These are phyloP conservation scores for Hortiboletus campestris DNA, from an alignment of 768 basidiomycete genomes.

Conservation along the genomic window DNA sequence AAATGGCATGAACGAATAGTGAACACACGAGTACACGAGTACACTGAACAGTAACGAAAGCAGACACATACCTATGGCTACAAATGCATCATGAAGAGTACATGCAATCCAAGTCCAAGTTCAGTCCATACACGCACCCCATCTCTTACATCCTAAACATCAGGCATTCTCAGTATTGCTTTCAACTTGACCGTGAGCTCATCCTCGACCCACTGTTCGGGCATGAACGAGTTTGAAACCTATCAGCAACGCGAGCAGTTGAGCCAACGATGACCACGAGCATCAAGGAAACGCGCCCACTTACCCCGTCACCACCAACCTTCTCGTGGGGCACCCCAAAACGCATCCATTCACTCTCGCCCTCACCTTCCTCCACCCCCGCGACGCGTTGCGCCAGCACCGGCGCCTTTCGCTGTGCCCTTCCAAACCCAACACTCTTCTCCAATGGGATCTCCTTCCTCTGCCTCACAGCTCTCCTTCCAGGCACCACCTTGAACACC, in stretches of 20 bases:
- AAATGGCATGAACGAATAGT: neutral
- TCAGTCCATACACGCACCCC: neutral
- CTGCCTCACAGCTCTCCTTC: neutral
- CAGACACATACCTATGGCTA: neutral
- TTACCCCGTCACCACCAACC: neutral
- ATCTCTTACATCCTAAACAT: neutral
- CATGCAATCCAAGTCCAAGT: neutral
- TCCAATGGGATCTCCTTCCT: neutral
- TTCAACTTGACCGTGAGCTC: conserved; percentile 6
- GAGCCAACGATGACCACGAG: neutral
- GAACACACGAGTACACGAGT: neutral
- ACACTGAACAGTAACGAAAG: neutral
- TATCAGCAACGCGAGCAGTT: neutral
- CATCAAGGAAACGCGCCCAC: neutral
- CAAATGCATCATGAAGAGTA: neutral
- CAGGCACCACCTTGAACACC: neutral
- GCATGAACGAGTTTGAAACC: conserved; percentile 2
- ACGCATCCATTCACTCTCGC: neutral
- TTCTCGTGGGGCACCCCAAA: neutral
- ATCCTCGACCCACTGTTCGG: conserved; percentile 9
- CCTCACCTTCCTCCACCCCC: neutral
- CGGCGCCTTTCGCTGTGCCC: conserved; percentile 6
- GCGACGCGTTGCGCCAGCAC: neutral
- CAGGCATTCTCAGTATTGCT: neutral
- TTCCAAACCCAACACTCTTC: conserved; percentile 7